A percentile compares a stretch with the other conserved stretches of the same genome.
Evolutionary conservation across 768 basidiomycete genomes (phyloP).

Genomic region (Cystofilobasidium macerans): DNA sequence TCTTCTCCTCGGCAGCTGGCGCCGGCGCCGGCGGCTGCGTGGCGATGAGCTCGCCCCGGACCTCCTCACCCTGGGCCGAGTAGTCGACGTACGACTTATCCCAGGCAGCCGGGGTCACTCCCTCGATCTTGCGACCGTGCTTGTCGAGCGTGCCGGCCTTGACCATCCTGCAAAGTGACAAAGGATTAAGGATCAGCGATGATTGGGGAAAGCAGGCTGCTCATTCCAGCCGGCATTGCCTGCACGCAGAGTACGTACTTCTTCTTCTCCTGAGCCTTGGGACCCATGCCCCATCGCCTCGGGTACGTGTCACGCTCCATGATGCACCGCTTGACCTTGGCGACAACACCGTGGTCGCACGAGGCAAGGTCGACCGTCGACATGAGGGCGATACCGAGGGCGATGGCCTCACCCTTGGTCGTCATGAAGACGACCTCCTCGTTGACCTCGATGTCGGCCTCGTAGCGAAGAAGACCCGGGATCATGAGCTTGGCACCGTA

Average conservation of each 20-base stretch:
- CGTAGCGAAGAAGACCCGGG: slow-evolving; percentile 91
- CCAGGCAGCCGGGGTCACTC: slow-evolving; percentile 83
- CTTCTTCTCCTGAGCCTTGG: slow-evolving; percentile 92
- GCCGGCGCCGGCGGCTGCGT: slow-evolving; percentile 29
- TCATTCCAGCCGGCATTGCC: background rate
- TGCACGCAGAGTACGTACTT: slow-evolving; percentile 44
- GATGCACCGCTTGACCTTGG: slow-evolving; percentile 97
- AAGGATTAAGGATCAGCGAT: background rate
- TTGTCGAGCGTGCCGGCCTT: slow-evolving; percentile 96
- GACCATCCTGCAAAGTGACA: slow-evolving; percentile 40
- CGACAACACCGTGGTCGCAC: slow-evolving; percentile 96
- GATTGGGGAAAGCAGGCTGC: background rate
- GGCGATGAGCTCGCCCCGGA: slow-evolving; percentile 24
- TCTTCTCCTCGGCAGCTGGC: slow-evolving; percentile 29
- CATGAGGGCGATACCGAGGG: slow-evolving; percentile 92
- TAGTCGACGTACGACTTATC: slow-evolving; percentile 89
- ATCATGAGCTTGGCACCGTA: slow-evolving; percentile 99
- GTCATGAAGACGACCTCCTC: slow-evolving; percentile 99
- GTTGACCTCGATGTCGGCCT: slow-evolving; percentile 82
- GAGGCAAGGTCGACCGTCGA: slow-evolving; percentile 95
- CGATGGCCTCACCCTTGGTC: slow-evolving; percentile 95
- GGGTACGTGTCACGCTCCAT: slow-evolving; percentile 96
- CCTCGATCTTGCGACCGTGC: slow-evolving; percentile 78
- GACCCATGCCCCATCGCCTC: slow-evolving; percentile 96
- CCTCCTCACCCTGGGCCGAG: slow-evolving; percentile 44